Evolutionary conservation across 257 asterid genomes (phyloP), one percentile per base, ranked within the genome.

Genomic region (Solanum infundibuliforme): DNA sequence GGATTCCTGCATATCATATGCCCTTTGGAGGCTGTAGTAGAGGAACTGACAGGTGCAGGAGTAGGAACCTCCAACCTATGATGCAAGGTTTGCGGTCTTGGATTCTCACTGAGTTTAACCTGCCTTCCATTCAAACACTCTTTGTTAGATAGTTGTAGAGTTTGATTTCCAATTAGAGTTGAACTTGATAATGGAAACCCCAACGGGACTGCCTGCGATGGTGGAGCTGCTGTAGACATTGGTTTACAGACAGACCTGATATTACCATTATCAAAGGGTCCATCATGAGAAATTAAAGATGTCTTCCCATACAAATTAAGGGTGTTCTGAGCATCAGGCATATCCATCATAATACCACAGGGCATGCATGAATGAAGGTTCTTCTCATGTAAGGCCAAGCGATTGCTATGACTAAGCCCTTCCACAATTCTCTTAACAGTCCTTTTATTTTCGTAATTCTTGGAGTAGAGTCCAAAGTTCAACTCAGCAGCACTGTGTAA

Each of bases 161-260:
- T 68, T 83, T 77, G 87, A 88, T 85, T 88, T 69, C 82, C 91
- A 71, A 48, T 84, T 79, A 85, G 86, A 83, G 18, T 87, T 20
- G 92, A 88, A 89, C 77, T 91, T 79, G 87, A 87, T 39, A 89
- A 76, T 87, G 88, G 77, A 71, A 88, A 86, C 86, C 88, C 90
- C 65, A 73, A 12, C 3, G 88, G 74, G 13, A 31, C 74, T 88
- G 86, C 86, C 76, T 82, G 88, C 7, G 86, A 71, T 7, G 88
- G 34, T 71, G 69, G 21, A 85, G 79, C 87, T 20, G 52, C 87
- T 76, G 87, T 76, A 38, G 87, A 89, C 86, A 84, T 55, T 66
- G 87, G 76, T 84, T 86, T 83, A 69, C 76, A 79, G 89, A 88
- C 39, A 85, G 90, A 69, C 88, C 86, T 89, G 69, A 84, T 71